Evolutionary conservation across 2,329 filamentous ascomycete species (phyloP).

Genomic region (Sclerotinia nivalis): DNA sequence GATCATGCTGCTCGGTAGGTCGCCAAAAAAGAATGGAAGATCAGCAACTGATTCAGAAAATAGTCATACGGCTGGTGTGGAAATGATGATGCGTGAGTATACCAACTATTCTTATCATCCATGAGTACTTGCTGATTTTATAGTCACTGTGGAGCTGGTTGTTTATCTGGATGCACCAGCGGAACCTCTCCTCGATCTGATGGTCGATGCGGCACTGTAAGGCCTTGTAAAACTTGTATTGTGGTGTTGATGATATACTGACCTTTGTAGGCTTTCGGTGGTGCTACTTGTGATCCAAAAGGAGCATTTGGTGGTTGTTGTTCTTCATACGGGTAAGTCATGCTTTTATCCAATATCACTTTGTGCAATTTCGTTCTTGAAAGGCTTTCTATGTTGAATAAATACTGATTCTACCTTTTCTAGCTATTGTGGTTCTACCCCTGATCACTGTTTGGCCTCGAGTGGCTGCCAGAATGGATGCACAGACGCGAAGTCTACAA

Average conservation of each 20-base stretch:
- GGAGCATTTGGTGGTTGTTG: conserved; percentile 40
- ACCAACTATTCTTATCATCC: neutral
- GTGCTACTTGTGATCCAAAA: conserved; percentile 37
- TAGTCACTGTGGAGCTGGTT: conserved; percentile 43
- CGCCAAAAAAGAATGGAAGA: neutral
- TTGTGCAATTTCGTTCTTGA: neutral
- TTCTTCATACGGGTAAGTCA: conserved; percentile 38
- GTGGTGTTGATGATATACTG: neutral
- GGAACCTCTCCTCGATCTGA: conserved; percentile 32
- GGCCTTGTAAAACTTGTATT: neutral
- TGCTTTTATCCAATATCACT: neutral
- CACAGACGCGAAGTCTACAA: conserved; percentile 25
- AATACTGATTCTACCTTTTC: conserved; percentile 30
- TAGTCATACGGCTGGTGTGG: conserved; percentile 46
- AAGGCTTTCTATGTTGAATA: neutral
- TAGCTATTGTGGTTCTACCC: conserved; percentile 40
- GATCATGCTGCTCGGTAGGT: conserved; percentile 47
- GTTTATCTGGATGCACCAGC: conserved; percentile 44
- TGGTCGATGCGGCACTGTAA: conserved; percentile 37
- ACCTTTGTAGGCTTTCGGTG: conserved; percentile 30
- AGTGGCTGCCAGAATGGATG: conserved; percentile 42
- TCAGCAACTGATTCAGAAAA: conserved; percentile 19
- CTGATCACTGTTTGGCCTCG: conserved; percentile 33
- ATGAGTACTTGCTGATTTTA: conserved; percentile 4
- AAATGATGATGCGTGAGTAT: conserved; percentile 41